Conservation (phyloP, 169 alveolate genomes). For the Perkinsus chesapeaki region DNA sequence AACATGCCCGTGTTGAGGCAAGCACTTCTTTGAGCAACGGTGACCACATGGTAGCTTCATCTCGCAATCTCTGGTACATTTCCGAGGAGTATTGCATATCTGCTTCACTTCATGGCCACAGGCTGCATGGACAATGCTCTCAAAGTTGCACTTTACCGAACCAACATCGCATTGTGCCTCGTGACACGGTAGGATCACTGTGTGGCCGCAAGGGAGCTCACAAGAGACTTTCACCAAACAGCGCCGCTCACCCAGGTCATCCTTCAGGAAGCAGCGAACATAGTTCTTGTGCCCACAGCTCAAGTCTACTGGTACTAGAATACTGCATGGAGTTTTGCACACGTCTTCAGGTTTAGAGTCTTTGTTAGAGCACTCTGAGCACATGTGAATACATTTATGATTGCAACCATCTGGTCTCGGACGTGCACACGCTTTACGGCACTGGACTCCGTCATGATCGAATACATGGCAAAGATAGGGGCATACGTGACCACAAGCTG, state of each 20-base stretch:
- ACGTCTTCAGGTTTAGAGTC: not conserved
- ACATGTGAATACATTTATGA: not conserved
- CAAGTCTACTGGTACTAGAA: not conserved
- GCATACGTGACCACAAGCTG: not conserved
- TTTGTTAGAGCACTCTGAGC: not conserved
- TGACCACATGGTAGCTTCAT: not conserved
- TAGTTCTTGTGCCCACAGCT: not conserved
- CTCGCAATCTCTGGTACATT: not conserved
- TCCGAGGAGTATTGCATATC: not conserved
- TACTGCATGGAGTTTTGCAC: not conserved
- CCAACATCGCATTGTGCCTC: not conserved
- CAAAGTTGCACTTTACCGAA: not conserved
- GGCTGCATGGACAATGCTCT: not conserved
- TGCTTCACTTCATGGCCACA: not conserved
- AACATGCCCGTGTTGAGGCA: not conserved
- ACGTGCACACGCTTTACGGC: not conserved
- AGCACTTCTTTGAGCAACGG: not conserved
- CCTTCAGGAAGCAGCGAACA: not conserved
- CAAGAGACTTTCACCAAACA: not conserved
- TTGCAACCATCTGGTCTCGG: not conserved
- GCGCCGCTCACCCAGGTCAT: not conserved
- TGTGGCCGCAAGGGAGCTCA: not conserved
- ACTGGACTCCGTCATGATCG: not conserved
- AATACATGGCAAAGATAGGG: not conserved
- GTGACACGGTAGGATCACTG: not conserved